Percentiles rank a stretch among this genome's conserved stretches.
These are phyloP conservation scores for Tetrahymena thermophila DNA, from an alignment of 73 alveolate species.

Conservation along the genomic window DNA sequence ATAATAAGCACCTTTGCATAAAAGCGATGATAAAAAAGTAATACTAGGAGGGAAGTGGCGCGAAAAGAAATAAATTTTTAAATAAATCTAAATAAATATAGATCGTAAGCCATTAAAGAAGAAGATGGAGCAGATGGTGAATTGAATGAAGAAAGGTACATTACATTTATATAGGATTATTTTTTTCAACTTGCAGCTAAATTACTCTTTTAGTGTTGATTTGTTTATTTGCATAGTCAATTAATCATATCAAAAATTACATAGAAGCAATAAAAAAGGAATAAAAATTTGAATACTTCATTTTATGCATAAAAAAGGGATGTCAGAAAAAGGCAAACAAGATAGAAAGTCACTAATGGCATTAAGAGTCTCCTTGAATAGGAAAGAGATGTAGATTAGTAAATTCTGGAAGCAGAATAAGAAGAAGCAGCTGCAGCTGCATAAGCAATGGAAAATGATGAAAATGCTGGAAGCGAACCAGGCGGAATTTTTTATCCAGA, in stretches of 20 bases:
- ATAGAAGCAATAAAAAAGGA: background rate
- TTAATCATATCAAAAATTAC: no score
- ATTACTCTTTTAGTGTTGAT: background rate
- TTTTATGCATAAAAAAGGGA: background rate
- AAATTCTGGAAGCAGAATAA: background rate
- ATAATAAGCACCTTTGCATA: background rate
- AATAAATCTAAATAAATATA: background rate
- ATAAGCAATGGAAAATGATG: conserved; percentile 4
- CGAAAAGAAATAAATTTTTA: background rate
- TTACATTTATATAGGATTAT: background rate
- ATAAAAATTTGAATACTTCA: background rate
- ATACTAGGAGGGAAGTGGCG: background rate
- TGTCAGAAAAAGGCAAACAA: background rate
- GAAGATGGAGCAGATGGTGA: background rate
- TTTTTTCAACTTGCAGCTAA: no score
- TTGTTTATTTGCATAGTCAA: background rate
- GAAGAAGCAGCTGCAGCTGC: conserved; percentile 1
- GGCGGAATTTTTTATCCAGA: conserved; percentile 34
- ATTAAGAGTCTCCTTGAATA: background rate
- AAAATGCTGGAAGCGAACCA: conserved; percentile 12
- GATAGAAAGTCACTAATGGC: background rate
- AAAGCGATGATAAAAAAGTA: background rate
- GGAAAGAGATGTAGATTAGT: background rate
- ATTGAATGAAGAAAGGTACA: background rate
- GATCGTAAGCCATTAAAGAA: background rate